Evolutionary conservation across 192 early-diverging fungal genomes (phyloP), one percentile per base, ranked within the genome.

Genomic region (Backusella liffmaniae): DNA sequence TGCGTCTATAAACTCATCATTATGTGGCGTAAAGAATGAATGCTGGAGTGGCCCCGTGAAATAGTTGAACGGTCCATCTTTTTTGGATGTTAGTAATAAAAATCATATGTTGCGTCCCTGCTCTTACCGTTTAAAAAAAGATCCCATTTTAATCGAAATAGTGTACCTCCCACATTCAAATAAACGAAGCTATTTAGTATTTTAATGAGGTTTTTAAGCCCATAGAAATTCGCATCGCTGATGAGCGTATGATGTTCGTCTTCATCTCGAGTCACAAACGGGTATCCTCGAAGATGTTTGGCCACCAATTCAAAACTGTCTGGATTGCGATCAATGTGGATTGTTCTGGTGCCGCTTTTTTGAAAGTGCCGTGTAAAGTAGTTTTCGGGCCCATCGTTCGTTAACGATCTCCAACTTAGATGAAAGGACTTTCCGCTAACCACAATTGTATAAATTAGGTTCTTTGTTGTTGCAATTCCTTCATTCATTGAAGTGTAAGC

Each of bases 261-360:
- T 84, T 73, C 34, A 15, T 86, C 85, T 37, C 69, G 66, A 1
- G 81, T 73, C 7, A 73, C 74, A 35, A 85, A 72, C 42, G 76
- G 81, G 59, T 86, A 86, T 44, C 85, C 85, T 39, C 81, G 80
- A 46, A 86, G 77, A 72, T 86, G 82, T 35, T 83, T 81, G 44
- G 85, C 76, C 59, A 86, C 83, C 30, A 81, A 75, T 29, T 76
- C 76, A 75, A 86, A 86, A 15, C 79, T 78, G 62, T 83, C 77
- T 39, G 84, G 79, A 41, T 86, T 82, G 21, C 85, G 77, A 73
- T 86, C 80, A 73, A 86, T 76, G 42, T 85, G 56, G 12, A 62
- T 29, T 3, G 9, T 29, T 62, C 3, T 26, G 26, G 9, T 8
- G 12, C 10, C 8, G 77, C 9, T 29, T 4, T 62, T 62, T 62